Evolutionary conservation across 805 yeast species (phyloP), one percentile per base, ranked within the genome.

Genomic region (Suhomyces tanzawaensis): DNA sequence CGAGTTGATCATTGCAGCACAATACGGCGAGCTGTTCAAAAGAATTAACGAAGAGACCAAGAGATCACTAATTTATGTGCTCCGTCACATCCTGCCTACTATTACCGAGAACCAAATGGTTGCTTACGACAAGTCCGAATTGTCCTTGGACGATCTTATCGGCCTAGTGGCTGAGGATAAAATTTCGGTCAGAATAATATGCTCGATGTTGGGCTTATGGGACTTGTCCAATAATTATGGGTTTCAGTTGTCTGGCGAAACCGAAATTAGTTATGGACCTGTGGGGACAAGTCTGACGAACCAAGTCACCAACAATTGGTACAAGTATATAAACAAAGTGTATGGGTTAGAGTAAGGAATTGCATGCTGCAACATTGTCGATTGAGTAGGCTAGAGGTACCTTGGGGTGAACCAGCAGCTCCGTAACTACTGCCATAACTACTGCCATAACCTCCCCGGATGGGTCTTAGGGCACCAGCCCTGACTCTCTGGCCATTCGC

Each of bases 141-240:
- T 48, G 21, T 34, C 48, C 2, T 29, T 55, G 4, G 26, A 16
- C 4, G 40, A 37, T 6, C 31, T 63, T n/a, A 43, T 50, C 13
- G 39, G 36, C 1, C 29, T 47, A 15, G 44, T 57, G 0, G 25
- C 38, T 4, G 39, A 40, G 2, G 61, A 58, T 6, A 40, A 40
- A 4, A 45, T 65, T 3, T 49, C 69, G 5, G 51, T 54, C 3
- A 42, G 71, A 32, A 57, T 64, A 4, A 37, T 67, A 7, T 63
- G 69, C 44, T 56, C 67, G 32, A 47, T 57, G 7, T 33, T 66
- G 19, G 71, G 68, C 4, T 30, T 62, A 16, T 68, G 71, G 70
- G 67, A 66, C 35, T 37, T 68, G 4, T 27, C 39, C n/a, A 55
- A 53, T 39, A 44, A 26, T 17, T 52, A 17, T 39, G 17, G 28